phyloP scores from a whole-genome alignment of 2,329 filamentous ascomycete species.

The Fusarium penzigii region DNA sequence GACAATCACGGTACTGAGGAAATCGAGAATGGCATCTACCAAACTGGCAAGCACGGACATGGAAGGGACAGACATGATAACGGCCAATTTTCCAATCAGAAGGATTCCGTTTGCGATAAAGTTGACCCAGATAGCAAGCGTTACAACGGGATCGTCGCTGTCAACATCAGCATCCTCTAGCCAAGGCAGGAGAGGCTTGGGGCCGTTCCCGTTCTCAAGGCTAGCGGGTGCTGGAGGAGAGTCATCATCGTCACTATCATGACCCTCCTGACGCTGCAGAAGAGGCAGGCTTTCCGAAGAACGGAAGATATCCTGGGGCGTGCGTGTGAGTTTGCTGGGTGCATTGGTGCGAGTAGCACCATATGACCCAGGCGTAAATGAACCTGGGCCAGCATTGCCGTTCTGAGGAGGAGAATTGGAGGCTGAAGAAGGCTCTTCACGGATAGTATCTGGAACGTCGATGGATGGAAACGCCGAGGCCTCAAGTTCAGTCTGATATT shows the following conservation, averaged over 20 bases:
- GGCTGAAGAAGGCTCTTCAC: slow-evolving; percentile 59
- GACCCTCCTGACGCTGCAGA: slow-evolving; percentile 49
- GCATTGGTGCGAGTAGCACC: slow-evolving; percentile 35
- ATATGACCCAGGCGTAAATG: slow-evolving; percentile 29
- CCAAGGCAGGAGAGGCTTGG: slow-evolving; percentile 64
- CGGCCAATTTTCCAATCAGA: slow-evolving; percentile 73
- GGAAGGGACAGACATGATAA: slow-evolving; percentile 76
- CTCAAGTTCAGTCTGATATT: slow-evolving; percentile 69
- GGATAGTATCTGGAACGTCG: slow-evolving; percentile 72
- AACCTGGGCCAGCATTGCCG: slow-evolving; percentile 15
- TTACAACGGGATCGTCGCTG: slow-evolving; percentile 73
- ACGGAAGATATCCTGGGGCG: slow-evolving; percentile 84
- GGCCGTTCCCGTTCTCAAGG: slow-evolving; percentile 34
- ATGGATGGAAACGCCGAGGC: slow-evolving; percentile 54
- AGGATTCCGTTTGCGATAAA: slow-evolving; percentile 75
- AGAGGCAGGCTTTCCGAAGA: slow-evolving; percentile 69
- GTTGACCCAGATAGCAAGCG: slow-evolving; percentile 86
- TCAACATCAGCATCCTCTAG: slow-evolving; percentile 73
- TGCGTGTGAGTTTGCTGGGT: slow-evolving; percentile 58
- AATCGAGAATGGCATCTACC: slow-evolving; percentile 79
- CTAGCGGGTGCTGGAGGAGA: slow-evolving; percentile 15
- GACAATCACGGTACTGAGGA: slow-evolving; percentile 78
- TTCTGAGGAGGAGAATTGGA: slow-evolving; percentile 33
- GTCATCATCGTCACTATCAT: slow-evolving; percentile 42
- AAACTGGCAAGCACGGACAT: slow-evolving; percentile 79